Percentiles rank a stretch among this genome's conserved stretches.
These are phyloP conservation scores for Ophiostoma novo-ulmi DNA, from an alignment of 2,329 filamentous ascomycete species.

Conservation along the genomic window DNA sequence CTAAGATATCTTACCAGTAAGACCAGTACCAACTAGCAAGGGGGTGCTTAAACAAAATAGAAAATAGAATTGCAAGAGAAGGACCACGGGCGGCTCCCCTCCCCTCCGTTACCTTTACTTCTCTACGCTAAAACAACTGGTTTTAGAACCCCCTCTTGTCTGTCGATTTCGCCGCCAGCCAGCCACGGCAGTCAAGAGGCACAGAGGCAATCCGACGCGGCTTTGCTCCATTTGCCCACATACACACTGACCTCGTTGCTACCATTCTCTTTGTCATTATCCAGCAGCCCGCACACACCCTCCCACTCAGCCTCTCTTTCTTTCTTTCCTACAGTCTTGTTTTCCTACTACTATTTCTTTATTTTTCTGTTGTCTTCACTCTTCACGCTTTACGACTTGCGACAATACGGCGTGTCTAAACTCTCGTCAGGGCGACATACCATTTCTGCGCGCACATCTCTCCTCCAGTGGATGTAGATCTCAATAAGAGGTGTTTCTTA, in stretches of 20 bases:
- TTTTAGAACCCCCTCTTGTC: conserved; percentile 12
- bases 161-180: conserved; percentile 8
- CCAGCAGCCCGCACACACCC: neutral
- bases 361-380: neutral
- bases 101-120: conserved; percentile 15
- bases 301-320: conserved; percentile 11
- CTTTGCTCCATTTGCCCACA: conserved; percentile 12
- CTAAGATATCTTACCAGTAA: neutral
- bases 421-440: neutral
- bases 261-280: conserved; percentile 14
- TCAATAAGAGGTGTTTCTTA: conserved; percentile 17
- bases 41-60: conserved; percentile 15
- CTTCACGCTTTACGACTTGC: neutral
- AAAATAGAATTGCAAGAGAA: conserved; percentile 6
- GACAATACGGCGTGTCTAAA: neutral
- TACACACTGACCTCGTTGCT: conserved; percentile 1
- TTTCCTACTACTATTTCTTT: neutral
- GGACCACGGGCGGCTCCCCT: conserved; percentile 8
- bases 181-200: conserved; percentile 12
- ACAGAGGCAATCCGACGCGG: conserved; percentile 12
- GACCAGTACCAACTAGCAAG: conserved; percentile 14
- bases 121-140: conserved; percentile 18
- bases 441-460: conserved; percentile 11
- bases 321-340: neutral
- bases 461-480: conserved; percentile 24